Evolutionary conservation across 2,329 filamentous ascomycete species (phyloP).

Genomic region (Talaromyces sp.): DNA sequence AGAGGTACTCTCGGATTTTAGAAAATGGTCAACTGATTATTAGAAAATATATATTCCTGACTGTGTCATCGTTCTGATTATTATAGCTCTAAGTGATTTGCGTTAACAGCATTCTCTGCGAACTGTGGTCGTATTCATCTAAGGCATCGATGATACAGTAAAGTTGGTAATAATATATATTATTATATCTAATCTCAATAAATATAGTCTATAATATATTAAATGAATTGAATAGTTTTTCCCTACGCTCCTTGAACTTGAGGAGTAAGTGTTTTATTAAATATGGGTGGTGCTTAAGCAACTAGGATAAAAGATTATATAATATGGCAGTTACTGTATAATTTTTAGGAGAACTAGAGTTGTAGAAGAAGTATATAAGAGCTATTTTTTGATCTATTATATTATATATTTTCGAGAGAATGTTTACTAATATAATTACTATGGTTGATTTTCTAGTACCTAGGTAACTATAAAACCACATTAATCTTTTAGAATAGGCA

Average conservation of each 20-base stretch:
- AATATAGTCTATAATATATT: constrained; percentile 1
- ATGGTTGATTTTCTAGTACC: constrained; percentile 22
- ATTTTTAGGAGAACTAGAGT: constrained; percentile 14
- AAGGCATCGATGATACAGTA: constrained; percentile 25
- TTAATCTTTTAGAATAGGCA: too few species aligned
- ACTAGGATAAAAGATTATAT: constrained; percentile 19
- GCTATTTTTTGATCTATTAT: background rate
- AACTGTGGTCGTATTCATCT: constrained; percentile 21
- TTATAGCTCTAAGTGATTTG: too few species aligned
- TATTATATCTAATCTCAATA: constrained; percentile 14
- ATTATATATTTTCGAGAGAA: background rate
- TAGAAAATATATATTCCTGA: background rate
- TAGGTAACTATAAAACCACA: constrained; percentile 22
- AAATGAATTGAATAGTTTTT: background rate
- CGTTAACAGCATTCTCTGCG: too few species aligned
- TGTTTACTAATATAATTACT: background rate
- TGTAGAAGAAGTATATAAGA: constrained; percentile 22
- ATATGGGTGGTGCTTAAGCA: constrained; percentile 15
- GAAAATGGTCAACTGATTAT: constrained; percentile 9
- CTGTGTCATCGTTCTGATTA: too few species aligned
- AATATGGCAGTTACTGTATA: constrained; percentile 18
- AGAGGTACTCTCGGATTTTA: background rate
- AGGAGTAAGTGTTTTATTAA: constrained; percentile 16
- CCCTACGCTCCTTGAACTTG: constrained; percentile 13
- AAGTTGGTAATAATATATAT: constrained; percentile 8